Percentiles rank a stretch among this genome's conserved stretches.
phyloP scores from a whole-genome alignment of 495 filamentous ascomycete genomes.

The Penicilliopsis zonata region DNA sequence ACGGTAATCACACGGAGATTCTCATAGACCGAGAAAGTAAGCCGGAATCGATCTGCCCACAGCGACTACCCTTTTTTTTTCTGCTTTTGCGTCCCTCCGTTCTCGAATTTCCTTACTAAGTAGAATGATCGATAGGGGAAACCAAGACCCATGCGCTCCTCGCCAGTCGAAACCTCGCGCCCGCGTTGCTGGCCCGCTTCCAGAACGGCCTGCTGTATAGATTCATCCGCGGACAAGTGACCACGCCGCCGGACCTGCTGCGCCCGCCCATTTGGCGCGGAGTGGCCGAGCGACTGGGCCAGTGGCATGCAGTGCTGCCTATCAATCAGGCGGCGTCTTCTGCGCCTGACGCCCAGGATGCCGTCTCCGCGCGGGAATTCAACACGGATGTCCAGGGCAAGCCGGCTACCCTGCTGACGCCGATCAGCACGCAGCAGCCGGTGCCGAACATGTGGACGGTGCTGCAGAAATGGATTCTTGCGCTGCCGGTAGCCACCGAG shows the following conservation, averaged over 20 bases:
- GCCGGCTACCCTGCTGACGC: constrained; percentile 28
- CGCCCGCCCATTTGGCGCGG: constrained; percentile 62
- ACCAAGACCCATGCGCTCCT: constrained; percentile 60
- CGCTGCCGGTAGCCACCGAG: constrained; percentile 60
- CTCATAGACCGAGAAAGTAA: constrained; percentile 93
- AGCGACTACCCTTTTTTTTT: constrained; percentile 7
- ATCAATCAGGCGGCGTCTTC: constrained; percentile 7
- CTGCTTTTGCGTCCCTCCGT: too few species aligned
- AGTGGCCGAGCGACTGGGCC: constrained; percentile 67
- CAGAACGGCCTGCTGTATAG: constrained; percentile 92
- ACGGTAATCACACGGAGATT: constrained; percentile 86
- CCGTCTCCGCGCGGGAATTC: constrained; percentile 11
- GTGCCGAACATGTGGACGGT: constrained; percentile 84
- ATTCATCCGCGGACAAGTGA: constrained; percentile 71
- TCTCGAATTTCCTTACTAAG: constrained; percentile 28
- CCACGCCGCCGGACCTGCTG: constrained; percentile 67
- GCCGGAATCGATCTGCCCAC: constrained; percentile 15
- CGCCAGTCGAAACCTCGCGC: constrained; percentile 68
- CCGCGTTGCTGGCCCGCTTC: constrained; percentile 81
- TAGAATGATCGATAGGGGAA: constrained; percentile 42
- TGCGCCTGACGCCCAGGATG: constrained; percentile 4
- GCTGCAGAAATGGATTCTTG: constrained; percentile 89
- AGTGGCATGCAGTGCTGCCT: constrained; percentile 82
- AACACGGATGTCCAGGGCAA: constrained; percentile 12
- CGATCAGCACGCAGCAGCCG: constrained; percentile 48